phyloP scores from a whole-genome alignment of 2,329 filamentous ascomycete species.

The Aureobasidium lini region DNA sequence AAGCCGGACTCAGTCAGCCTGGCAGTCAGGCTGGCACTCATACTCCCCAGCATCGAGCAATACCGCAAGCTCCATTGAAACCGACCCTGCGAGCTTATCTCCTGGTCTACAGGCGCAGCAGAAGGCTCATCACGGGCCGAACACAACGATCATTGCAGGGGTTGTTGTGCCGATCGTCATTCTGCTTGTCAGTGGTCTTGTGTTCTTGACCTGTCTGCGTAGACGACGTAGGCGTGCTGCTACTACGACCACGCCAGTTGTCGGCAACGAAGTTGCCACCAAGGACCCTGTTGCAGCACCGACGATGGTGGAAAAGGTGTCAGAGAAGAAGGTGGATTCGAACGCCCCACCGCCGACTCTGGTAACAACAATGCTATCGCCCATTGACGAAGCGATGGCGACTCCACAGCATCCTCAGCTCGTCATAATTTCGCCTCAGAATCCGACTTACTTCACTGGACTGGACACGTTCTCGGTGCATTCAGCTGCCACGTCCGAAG shows the following conservation, averaged over 20 bases:
- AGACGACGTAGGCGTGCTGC: not conserved
- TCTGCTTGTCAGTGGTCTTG: not conserved
- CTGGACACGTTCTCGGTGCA: constrained; percentile 9
- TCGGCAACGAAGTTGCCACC: not conserved
- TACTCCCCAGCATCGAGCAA: not conserved
- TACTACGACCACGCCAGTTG: not conserved
- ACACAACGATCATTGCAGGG: not conserved
- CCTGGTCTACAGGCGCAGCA: not conserved
- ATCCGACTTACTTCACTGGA: constrained; percentile 14
- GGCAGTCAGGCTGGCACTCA: not conserved
- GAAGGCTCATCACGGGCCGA: not conserved
- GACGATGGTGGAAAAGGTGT: not conserved
- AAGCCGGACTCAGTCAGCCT: not conserved
- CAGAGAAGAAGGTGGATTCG: not conserved
- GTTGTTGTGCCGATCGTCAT: constrained; percentile 5
- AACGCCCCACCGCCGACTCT: not conserved
- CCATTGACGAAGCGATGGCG: not conserved
- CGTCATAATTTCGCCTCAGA: constrained; percentile 2
- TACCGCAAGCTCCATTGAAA: not conserved
- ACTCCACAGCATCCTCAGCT: not conserved
- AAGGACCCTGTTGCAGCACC: not conserved
- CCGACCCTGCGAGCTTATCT: not conserved
- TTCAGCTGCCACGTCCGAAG: constrained; percentile 5
- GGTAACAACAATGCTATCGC: not conserved
- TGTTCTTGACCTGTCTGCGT: not conserved